Base-by-base conservation (phyloP, 805 yeast genomes). In the Wickerhamomyces chambardii region DNA sequence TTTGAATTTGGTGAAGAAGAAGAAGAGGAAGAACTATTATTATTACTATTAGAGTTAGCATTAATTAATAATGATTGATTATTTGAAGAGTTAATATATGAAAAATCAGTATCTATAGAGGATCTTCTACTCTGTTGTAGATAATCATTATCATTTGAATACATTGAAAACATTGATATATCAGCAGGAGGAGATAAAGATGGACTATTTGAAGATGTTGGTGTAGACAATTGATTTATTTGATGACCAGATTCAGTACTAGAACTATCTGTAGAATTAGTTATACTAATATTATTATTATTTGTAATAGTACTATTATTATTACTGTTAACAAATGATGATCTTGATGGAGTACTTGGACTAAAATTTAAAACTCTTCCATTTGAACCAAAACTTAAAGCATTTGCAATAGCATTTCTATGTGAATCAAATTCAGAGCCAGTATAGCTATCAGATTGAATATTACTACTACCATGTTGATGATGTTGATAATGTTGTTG, bases 1-100 rank as follows among this genome's bases (percentile, higher is more conserved):
- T 47, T 8, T 46, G 51, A 36, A 50, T 44, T 18, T 35, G 35
- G 18, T 32, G 34, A 22, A 30, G 28, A n/a, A n/a, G n/a, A n/a
- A n/a, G n/a, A n/a, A n/a, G n/a, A n/a, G n/a, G n/a, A n/a, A n/a
- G n/a, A n/a, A n/a, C n/a, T n/a, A n/a, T n/a, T n/a, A n/a, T n/a
- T n/a, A n/a, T n/a, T n/a, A n/a, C n/a, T n/a, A n/a, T n/a, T n/a
- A n/a, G n/a, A n/a, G n/a, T n/a, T n/a, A n/a, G n/a, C n/a, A n/a
- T n/a, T n/a, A n/a, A n/a, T n/a, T n/a, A n/a, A n/a, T n/a, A n/a
- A n/a, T n/a, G n/a, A n/a, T n/a, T n/a, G n/a, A n/a, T n/a, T n/a
- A n/a, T n/a, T n/a, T n/a, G n/a, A n/a, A n/a, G n/a, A n/a, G n/a
- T n/a, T n/a, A n/a, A 32, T 29, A 16, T 34, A 22, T 4, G 47